Evolutionary conservation across 106 monocot species (phyloP), one percentile per base, ranked within the genome.

Genomic region (Ottelia alismoides): DNA sequence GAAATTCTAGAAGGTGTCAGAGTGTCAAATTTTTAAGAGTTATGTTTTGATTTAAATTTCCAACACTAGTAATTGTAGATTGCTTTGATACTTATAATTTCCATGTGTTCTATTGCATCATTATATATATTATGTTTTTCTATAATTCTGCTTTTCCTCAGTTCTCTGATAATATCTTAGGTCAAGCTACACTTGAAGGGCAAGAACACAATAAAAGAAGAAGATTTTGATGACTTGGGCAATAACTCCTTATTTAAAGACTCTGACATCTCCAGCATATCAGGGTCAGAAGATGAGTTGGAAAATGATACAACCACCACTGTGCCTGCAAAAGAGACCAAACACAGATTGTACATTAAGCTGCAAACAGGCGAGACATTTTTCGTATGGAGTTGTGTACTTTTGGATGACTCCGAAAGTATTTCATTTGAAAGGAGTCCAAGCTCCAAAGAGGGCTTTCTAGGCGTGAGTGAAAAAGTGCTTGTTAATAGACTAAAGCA

Each of bases 201-300:
- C 40, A 92, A 78, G 58, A 64, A 56, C 56, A 59, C 55, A 43
- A 52, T 92, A 45, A 78, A 78, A 20, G 85, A 81, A 71, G 91
- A 92, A 51, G 91, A 81, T 22, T 70, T 85, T 25, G 73, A 78
- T 63, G 65, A 77, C 18, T 25, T 68, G 32, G 73, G 56, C 17
- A 22, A 32, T 49, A 75, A 72, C 48, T 66, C 67, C 67, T 57
- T 66, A 32, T 81, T 82, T 59, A 67, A 90, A 49, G 74, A 79
- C 46, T 65, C 74, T 47, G 96, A 98, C 27, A 61, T 98, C 58
- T 98, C 96, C 28, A 98, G 85, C 49, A 77, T 90, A 61, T 98
- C 96, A 1, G 89, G 82, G 26, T 98, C 96, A 49, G 96, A 90
- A 60, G 89, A 98, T 58, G n/a, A n/a, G n/a, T n/a, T n/a, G n/a